phyloP scores from a whole-genome alignment of 805 yeast species.

The Hanseniaspora nectarophila region DNA sequence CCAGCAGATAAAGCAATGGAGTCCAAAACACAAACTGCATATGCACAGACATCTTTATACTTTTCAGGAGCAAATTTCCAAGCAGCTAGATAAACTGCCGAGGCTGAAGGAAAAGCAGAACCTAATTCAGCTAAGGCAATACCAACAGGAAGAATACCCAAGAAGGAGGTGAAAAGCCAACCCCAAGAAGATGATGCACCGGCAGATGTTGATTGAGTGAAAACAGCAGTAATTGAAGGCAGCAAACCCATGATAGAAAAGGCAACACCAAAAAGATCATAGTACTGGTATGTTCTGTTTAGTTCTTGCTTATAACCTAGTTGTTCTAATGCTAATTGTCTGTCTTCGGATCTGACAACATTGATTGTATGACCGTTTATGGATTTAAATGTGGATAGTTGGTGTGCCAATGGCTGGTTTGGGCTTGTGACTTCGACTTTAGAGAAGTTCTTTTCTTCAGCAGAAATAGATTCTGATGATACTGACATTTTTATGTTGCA shows the following conservation, averaged over 20 bases:
- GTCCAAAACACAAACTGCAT: constrained; percentile 55
- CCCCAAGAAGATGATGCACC: constrained; percentile 62
- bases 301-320: constrained; percentile 65
- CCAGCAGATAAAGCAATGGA: constrained; percentile 57
- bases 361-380: constrained; percentile 12
- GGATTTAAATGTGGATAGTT: constrained; percentile 7
- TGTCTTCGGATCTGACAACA: constrained; percentile 14
- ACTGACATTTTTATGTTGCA: not conserved
- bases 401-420: not conserved
- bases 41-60: constrained; percentile 43
- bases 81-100: constrained; percentile 63
- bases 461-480: not conserved
- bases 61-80: constrained; percentile 51
- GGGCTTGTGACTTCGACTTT: not conserved
- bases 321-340: constrained; percentile 21
- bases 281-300: constrained; percentile 45
- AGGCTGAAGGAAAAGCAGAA: constrained; percentile 61
- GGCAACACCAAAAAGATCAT: constrained; percentile 60
- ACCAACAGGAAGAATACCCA: constrained; percentile 48
- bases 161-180: constrained; percentile 46
- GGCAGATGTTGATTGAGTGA: constrained; percentile 43
- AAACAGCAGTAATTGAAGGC: constrained; percentile 49
- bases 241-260: constrained; percentile 62
- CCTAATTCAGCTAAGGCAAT: constrained; percentile 54
- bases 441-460: constrained; percentile 1